Evolutionary conservation across 1,284 basidiomycete species (phyloP).

Genomic region (Stereum hirsutum): DNA sequence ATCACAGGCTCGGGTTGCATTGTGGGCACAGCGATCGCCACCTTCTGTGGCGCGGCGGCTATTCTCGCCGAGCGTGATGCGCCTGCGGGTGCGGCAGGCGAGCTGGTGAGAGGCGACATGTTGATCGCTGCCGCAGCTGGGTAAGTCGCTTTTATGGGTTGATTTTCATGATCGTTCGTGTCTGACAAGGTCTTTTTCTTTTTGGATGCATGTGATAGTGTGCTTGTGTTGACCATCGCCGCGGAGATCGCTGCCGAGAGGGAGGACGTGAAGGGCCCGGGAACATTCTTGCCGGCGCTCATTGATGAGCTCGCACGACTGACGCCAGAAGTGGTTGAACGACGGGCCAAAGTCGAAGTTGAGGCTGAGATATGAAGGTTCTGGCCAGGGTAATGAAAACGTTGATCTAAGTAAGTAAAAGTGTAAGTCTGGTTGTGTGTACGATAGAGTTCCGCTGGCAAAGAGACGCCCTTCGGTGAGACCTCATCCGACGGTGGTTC

Average conservation of each 20-base stretch:
- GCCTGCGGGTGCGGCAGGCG: slow-evolving; percentile 20
- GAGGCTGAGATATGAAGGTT: neutral
- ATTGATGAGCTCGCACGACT: slow-evolving; percentile 76
- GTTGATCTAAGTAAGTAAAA: neutral
- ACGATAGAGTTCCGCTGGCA: no score
- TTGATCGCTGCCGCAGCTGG: slow-evolving; percentile 69
- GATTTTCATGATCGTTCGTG: slow-evolving; percentile 26
- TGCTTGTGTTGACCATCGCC: slow-evolving; percentile 78
- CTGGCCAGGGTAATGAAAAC: neutral
- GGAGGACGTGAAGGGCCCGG: slow-evolving; percentile 70
- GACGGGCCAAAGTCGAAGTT: slow-evolving; percentile 11
- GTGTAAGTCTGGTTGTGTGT: no score
- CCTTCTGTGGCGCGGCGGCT: slow-evolving; percentile 70
- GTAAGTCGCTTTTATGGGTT: neutral
- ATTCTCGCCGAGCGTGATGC: slow-evolving; percentile 18
- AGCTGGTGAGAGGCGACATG: slow-evolving; percentile 63
- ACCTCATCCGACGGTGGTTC: no score
- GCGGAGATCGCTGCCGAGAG: slow-evolving; percentile 73
- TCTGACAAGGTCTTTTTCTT: no score
- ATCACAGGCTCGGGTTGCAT: slow-evolving; percentile 93
- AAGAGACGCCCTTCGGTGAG: no score
- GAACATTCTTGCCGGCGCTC: slow-evolving; percentile 81
- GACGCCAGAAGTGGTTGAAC: slow-evolving; percentile 40
- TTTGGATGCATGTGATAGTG: no score
- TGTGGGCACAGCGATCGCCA: slow-evolving; percentile 68